These are phyloP conservation scores for Bjerkandera adusta DNA, from an alignment of 1,284 basidiomycete species.

Conservation along the genomic window DNA sequence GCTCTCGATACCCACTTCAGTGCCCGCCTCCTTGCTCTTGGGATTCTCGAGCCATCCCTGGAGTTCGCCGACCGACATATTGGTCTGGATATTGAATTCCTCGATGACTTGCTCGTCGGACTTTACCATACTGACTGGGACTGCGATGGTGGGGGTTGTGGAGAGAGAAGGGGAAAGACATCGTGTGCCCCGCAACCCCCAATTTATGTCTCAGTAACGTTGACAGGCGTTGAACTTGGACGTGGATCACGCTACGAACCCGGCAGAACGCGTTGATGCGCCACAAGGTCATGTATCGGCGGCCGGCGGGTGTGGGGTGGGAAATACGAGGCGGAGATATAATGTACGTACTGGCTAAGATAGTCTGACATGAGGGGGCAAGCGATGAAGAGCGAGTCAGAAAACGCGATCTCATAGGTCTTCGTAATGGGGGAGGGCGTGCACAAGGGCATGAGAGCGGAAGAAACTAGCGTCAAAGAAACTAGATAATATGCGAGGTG, in stretches of 20 bases:
- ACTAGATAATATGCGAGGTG: not conserved
- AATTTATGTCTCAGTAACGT: too few species aligned
- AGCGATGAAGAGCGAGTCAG: not conserved
- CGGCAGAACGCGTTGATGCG: too few species aligned
- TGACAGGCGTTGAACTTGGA: too few species aligned
- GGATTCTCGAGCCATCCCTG: slow-evolving; percentile 33
- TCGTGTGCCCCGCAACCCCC: too few species aligned
- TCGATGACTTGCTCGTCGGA: slow-evolving; percentile 28
- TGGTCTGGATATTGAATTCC: slow-evolving; percentile 30
- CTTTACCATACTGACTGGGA: too few species aligned
- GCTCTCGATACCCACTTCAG: slow-evolving; percentile 35
- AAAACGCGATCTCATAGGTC: not conserved
- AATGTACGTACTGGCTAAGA: slow-evolving; percentile 3
- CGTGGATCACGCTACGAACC: too few species aligned
- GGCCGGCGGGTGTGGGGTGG: too few species aligned
- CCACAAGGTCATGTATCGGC: too few species aligned
- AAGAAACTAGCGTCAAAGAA: not conserved
- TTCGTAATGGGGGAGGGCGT: not conserved
- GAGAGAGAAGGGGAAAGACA: too few species aligned
- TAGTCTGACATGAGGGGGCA: slow-evolving; percentile 5
- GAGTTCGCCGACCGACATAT: slow-evolving; percentile 35
- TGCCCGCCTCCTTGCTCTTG: slow-evolving; percentile 32
- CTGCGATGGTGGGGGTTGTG: too few species aligned
- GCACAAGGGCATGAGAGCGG: slow-evolving; percentile 1
- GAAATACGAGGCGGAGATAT: too few species aligned